phyloP scores from a whole-genome alignment of 805 yeast genomes.

The Candida nitratophila region DNA sequence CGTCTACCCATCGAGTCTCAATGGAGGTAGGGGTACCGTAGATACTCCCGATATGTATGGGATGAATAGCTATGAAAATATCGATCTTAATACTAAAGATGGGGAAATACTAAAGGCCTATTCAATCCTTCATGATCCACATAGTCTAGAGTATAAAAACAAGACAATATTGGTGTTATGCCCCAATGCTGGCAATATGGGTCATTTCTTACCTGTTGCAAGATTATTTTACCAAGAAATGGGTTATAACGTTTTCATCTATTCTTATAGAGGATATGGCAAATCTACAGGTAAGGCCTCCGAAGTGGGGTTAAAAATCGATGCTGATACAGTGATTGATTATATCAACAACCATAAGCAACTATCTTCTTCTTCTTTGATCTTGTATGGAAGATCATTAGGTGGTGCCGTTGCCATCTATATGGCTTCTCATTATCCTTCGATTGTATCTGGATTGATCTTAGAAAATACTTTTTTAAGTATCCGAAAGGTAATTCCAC shows the following conservation, averaged over 20 bases:
- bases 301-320: conserved; percentile 75
- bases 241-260: conserved; percentile 72
- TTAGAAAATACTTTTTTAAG: conserved; percentile 84
- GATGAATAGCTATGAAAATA: conserved; percentile 53
- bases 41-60: conserved; percentile 71
- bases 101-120: conserved; percentile 63
- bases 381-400: conserved; percentile 80
- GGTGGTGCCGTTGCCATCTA: conserved; percentile 95
- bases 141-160: conserved; percentile 32
- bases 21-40: conserved; percentile 64
- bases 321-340: conserved; percentile 66
- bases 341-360: conserved; percentile 49
- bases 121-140: conserved; percentile 44
- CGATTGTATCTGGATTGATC: conserved; percentile 53
- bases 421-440: conserved; percentile 55
- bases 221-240: conserved; percentile 54
- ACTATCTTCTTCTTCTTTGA: conserved; percentile 43
- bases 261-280: conserved; percentile 92
- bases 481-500: conserved; percentile 64
- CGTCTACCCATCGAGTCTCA: conserved; percentile 79
- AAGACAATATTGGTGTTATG: conserved; percentile 74
- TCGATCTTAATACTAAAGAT: conserved; percentile 59
- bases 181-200: conserved; percentile 96
- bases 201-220: conserved; percentile 80
- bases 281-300: conserved; percentile 66